Evolutionary conservation across 371 early-diverging fungal genomes (phyloP).

Genomic region (Syncephalastrum racemosum): DNA sequence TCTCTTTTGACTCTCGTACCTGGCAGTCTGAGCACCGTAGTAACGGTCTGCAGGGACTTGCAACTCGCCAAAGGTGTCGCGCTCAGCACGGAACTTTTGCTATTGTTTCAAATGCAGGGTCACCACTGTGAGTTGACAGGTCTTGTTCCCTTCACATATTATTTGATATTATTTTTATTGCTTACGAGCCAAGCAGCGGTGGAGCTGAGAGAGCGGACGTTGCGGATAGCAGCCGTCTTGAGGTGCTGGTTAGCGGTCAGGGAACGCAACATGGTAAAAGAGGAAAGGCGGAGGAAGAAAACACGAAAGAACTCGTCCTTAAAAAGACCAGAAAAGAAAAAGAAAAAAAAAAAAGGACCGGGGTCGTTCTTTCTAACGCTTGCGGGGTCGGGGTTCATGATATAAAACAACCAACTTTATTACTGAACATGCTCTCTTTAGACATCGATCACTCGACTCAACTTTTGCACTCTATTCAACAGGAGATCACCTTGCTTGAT

Average conservation of each 20-base stretch:
- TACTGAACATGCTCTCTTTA: conserved; percentile 23
- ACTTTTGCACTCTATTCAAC: conserved; percentile 94
- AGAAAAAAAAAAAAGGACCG: neutral
- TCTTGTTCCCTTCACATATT: neutral
- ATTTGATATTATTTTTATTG: too few relatives aligned
- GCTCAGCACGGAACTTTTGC: conserved; percentile 78
- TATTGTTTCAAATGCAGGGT: conserved; percentile 13
- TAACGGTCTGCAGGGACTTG: conserved; percentile 91
- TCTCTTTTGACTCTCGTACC: conserved; percentile 53
- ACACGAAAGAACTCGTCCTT: conserved; percentile 1
- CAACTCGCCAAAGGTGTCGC: conserved; percentile 93
- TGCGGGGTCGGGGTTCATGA: too few relatives aligned
- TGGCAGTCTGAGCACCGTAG: conserved; percentile 97
- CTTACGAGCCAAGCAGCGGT: conserved; percentile 24
- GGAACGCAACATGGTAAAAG: conserved; percentile 29
- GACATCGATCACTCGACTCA: conserved; percentile 89
- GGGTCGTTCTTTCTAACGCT: conserved; percentile 1
- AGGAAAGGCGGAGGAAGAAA: conserved; percentile 2
- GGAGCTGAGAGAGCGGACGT: conserved; percentile 24
- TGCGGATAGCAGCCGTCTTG: conserved; percentile 21
- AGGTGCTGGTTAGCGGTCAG: conserved; percentile 23
- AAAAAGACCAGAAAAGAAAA: neutral
- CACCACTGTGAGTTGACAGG: neutral
- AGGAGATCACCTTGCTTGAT: conserved; percentile 97
- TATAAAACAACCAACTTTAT: too few relatives aligned